phyloP scores from a whole-genome alignment of 305 asterid species.

The Rubia occidens region DNA sequence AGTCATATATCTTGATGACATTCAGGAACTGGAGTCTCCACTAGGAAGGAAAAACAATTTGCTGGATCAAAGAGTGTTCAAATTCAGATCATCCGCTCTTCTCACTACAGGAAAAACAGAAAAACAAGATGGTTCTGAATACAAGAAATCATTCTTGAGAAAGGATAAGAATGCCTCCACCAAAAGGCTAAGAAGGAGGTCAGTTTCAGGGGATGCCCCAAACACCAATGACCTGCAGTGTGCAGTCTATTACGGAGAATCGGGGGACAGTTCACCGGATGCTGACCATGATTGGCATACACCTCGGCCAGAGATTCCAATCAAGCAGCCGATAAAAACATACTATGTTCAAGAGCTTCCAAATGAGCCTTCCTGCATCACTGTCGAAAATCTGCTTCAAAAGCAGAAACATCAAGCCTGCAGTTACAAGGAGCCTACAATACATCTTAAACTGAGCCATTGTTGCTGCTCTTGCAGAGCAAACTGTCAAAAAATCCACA shows the following conservation, averaged over 20 bases:
- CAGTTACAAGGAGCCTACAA: constrained; percentile 13
- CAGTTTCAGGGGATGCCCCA: constrained; percentile 22
- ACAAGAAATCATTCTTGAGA: constrained; percentile 15
- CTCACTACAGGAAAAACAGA: constrained; percentile 9
- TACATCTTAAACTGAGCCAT: background rate
- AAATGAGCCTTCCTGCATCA: constrained; percentile 7
- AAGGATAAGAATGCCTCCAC: constrained; percentile 17
- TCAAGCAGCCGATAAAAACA: constrained; percentile 12
- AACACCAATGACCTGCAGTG: constrained; percentile 27
- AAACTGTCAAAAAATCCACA: background rate
- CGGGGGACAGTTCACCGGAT: constrained; percentile 19
- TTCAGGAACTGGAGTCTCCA: constrained; percentile 49
- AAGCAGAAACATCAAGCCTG: constrained; percentile 10
- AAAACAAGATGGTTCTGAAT: background rate
- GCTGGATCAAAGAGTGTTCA: constrained; percentile 59
- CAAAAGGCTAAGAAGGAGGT: constrained; percentile 36
- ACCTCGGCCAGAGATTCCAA: constrained; percentile 9
- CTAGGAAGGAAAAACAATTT: constrained; percentile 25
- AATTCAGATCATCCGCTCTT: constrained; percentile 36
- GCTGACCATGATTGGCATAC: constrained; percentile 19
- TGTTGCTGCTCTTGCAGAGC: constrained; percentile 5
- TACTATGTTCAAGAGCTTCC: constrained; percentile 14
- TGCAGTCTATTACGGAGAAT: constrained; percentile 33
- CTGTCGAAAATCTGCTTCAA: constrained; percentile 5
- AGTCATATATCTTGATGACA: constrained; percentile 47